Base-by-base conservation (phyloP, 345 rosid species). In the Hirschfeldia incana region DNA sequence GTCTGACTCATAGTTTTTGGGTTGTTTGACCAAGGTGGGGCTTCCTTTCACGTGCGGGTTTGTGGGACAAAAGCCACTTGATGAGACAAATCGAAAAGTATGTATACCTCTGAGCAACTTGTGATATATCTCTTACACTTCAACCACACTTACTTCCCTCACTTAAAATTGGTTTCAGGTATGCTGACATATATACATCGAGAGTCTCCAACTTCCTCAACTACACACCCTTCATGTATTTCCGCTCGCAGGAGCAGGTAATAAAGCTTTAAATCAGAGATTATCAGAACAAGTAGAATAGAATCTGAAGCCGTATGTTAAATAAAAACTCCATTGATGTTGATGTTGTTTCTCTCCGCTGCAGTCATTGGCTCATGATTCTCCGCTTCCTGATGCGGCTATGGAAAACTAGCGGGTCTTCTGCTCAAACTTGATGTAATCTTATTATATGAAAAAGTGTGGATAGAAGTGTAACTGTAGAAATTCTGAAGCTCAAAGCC, bases 11-110 rank as follows among this genome's bases (percentile, higher is more conserved):
- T 65, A 53, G 13, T n/a, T 73, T 4, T 27, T 71, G 59, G 36
- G 1, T 2, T 77, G 68, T 34, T 72, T 27, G 49, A 44, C 5
- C 4, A 74, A 94, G 98, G 88, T 92, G 98, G 98, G 98, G 97
- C 39, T 94, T 79, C 82, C 95, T 94, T 60, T 92, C 98, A 0
- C 93, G 98, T 7, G 98, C 97, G 0, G 97, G 91, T 55, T 83
- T 94, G 68, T 94, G 98, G 97, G 95, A 94, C 75, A 92, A 94
- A 87, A 94, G 97, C 86, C 98, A 94, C 68, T 85, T 94, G 87
- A 92, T 92, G 97, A 85, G 94, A 83, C 98, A 94, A 82, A 89
- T 92, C 29, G 98, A 92, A 83, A 94, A 94, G 98, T 94, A 88
- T 1, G 0, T 6, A 80, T 65, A 0, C 4, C 32, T 29, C 67